Conservation (phyloP, 441 rosid species). For the Metrosideros polymorpha region DNA sequence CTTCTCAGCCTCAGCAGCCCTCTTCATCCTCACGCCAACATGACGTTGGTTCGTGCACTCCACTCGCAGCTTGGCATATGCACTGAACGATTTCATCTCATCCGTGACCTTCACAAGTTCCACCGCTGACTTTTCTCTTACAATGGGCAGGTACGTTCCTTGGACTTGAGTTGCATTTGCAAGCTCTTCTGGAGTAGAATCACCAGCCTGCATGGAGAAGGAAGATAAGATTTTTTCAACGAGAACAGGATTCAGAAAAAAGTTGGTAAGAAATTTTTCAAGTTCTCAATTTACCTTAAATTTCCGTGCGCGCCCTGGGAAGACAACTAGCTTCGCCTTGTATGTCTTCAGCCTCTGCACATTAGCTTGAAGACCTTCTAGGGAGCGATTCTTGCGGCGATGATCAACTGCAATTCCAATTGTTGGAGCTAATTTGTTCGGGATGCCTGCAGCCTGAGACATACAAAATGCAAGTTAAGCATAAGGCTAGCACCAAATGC, state of each 20-base stretch:
- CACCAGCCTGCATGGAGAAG: constrained; percentile 55
- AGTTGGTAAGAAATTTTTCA: background rate
- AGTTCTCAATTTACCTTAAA: background rate
- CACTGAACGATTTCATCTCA: constrained; percentile 67
- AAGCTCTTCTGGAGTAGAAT: constrained; percentile 76
- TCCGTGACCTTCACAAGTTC: constrained; percentile 67
- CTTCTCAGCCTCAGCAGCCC: constrained; percentile 82
- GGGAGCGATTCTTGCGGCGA: constrained; percentile 12
- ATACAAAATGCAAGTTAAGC: background rate
- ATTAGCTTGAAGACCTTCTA: constrained; percentile 13
- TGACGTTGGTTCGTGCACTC: constrained; percentile 59
- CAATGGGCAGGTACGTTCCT: constrained; percentile 61
- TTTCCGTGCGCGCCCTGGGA: constrained; percentile 2
- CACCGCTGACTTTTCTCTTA: constrained; percentile 46
- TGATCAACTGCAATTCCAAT: constrained; percentile 17
- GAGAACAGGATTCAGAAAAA: background rate
- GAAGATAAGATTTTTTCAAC: background rate
- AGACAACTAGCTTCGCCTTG: constrained; percentile 15
- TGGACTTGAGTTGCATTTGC: constrained; percentile 80
- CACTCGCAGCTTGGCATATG: constrained; percentile 49
- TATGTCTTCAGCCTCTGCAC: constrained; percentile 14
- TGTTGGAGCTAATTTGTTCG: constrained; percentile 13
- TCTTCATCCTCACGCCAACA: constrained; percentile 60
- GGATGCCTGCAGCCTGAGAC: constrained; percentile 12
- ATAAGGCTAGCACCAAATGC: background rate